Percentiles rank a stretch among this genome's conserved stretches.
phyloP scores from a whole-genome alignment of 163 green algal genomes.

The Chlorella variabilis region DNA sequence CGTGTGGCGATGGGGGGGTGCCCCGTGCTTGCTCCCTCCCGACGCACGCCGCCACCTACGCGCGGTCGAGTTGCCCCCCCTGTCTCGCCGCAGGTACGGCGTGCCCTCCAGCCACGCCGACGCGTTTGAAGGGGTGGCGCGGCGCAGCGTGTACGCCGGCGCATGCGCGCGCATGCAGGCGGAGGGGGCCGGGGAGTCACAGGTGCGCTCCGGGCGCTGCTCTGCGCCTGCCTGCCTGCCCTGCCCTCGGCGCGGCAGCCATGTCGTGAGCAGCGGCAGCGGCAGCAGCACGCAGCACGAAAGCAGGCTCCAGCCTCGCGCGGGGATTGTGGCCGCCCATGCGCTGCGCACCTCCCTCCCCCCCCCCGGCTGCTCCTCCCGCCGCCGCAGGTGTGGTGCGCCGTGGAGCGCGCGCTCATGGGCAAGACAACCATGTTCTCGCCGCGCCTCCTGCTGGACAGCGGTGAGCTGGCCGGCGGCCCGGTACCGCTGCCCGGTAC shows the following conservation, averaged over 20 bases:
- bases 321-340: background rate
- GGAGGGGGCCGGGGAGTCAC: background rate
- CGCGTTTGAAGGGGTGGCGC: slow-evolving; percentile 64
- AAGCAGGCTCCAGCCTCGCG: too few relatives aligned
- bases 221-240: too few relatives aligned
- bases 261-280: too few relatives aligned
- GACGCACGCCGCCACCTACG: too few relatives aligned
- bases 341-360: background rate
- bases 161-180: background rate
- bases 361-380: background rate
- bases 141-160: slow-evolving; percentile 44
- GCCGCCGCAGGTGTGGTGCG: background rate
- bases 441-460: slow-evolving; percentile 42
- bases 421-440: slow-evolving; percentile 55
- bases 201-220: background rate
- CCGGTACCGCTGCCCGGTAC: too few relatives aligned
- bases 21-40: too few relatives aligned
- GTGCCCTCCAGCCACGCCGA: slow-evolving; percentile 63
- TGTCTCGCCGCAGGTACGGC: slow-evolving; percentile 56
- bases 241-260: background rate
- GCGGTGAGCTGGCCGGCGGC: slow-evolving; percentile 7
- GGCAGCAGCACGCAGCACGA: too few relatives aligned
- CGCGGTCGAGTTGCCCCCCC: too few relatives aligned
- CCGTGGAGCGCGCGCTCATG: slow-evolving; percentile 21
- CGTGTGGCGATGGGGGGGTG: too few relatives aligned